Evolutionary conservation across 805 yeast genomes (phyloP), one percentile per base, ranked within the genome.

Genomic region (Yarrowia alimentaria): DNA sequence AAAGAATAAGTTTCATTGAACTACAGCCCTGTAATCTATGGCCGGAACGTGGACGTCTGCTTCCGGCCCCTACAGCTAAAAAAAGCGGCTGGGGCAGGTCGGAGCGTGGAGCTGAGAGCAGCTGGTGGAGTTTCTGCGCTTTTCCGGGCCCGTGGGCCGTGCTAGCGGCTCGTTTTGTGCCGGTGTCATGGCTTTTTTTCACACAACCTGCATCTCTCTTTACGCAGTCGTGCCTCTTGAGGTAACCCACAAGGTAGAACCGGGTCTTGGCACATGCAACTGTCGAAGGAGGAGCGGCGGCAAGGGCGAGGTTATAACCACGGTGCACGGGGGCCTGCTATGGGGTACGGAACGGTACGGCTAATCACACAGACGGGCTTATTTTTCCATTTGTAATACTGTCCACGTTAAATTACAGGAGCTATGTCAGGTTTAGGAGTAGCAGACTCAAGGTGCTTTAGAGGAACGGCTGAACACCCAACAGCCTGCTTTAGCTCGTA

Each of bases 221-320:
- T 25, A 18, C 16, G 9, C 16, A 25, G 25, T 37, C n/a, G 43
- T 21, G 9, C 24, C 9, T 21, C 24, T 21, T 21, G 24, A 21
- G 9, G 33, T 40, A 40, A 40, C 47, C 47, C 47, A 22, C 47
- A 40, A 40, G 47, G 47, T 40, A 20, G 47, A 13, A 19, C 18
- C 43, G 19, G 18, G 47, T 26, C 47, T 40, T 40, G 47, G 47
- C 47, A 40, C 24, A 40, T 40, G 45, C 45, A 38, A 17, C 45
- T 9, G 9, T n/a, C 24, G 45, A 26, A 38, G 45, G 45, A 21
- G 25, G 14, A 16, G 13, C 13, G 16, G 4, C 20, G 20, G 20
- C 5, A 11, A 35, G 42, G 29, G n/a, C n/a, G n/a, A n/a, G n/a
- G n/a, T n/a, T 26, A 21, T 21, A 25, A 14, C 16, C 11, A 13